Percentiles rank a stretch among this genome's conserved stretches.
These are phyloP conservation scores for Clitocybe nebularis DNA, from an alignment of 1,284 basidiomycete species.

Conservation along the genomic window DNA sequence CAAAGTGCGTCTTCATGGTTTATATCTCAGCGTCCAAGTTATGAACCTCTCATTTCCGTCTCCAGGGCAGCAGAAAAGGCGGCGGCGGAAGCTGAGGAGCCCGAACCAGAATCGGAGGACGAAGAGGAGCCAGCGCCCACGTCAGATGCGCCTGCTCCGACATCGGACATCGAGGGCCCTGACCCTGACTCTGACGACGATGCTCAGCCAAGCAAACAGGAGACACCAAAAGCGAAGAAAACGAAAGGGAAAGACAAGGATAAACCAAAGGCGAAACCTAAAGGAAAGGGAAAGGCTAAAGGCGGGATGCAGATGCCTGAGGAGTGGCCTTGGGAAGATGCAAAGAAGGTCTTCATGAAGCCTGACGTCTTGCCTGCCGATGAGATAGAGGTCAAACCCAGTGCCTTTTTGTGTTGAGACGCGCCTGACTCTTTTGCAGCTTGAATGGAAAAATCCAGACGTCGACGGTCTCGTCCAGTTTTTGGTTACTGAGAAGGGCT, in stretches of 20 bases:
- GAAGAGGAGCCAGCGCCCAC: constrained; percentile 23
- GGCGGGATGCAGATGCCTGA: constrained; percentile 84
- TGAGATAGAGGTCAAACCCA: constrained; percentile 71
- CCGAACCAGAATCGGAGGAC: constrained; percentile 23
- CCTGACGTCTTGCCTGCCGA: constrained; percentile 88
- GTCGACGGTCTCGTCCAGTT: constrained; percentile 94
- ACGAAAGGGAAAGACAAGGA: constrained; percentile 25
- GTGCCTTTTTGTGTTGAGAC: neutral
- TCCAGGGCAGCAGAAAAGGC: constrained; percentile 54
- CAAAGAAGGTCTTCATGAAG: constrained; percentile 84
- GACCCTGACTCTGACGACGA: constrained; percentile 25
- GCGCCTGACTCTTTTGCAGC: constrained; percentile 35
- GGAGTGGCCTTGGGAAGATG: constrained; percentile 95
- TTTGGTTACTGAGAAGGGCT: constrained; percentile 93
- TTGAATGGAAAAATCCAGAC: constrained; percentile 95
- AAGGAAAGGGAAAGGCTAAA: constrained; percentile 60
- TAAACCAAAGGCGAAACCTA: constrained; percentile 38
- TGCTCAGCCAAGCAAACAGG: too few species aligned
- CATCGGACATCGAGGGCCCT: constrained; percentile 25
- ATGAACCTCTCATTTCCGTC: too few species aligned
- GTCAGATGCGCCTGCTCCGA: constrained; percentile 29
- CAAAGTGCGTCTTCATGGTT: constrained; percentile 51
- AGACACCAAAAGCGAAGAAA: constrained; percentile 21
- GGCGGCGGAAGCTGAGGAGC: constrained; percentile 33
- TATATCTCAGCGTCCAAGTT: neutral